phyloP scores from a whole-genome alignment of 164 flowering plant genomes.

The Cinnamomum micranthum region DNA sequence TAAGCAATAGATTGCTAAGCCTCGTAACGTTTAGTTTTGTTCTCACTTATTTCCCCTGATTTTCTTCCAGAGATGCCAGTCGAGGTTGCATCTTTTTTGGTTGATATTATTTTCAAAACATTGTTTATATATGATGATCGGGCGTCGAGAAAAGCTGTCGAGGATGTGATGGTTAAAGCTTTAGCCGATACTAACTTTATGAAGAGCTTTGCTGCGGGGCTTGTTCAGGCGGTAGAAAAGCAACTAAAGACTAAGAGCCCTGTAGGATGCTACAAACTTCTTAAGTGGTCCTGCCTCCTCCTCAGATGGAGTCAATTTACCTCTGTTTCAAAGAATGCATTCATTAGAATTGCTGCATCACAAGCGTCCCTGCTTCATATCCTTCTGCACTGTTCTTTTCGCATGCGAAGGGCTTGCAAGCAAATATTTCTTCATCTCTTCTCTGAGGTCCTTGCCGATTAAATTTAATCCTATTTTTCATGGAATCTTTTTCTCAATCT shows the following conservation, averaged over 20 bases:
- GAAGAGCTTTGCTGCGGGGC: conserved; percentile 82
- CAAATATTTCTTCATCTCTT: conserved; percentile 52
- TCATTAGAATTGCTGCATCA: conserved; percentile 57
- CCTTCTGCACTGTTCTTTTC: conserved; percentile 59
- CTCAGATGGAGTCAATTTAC: conserved; percentile 64
- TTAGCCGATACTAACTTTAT: conserved; percentile 51
- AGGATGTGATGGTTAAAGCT: conserved; percentile 57
- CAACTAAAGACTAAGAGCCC: conserved; percentile 51
- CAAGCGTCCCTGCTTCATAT: conserved; percentile 66
- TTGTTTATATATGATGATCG: conserved; percentile 70
- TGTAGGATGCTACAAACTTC: conserved; percentile 65
- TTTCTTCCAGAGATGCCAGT: conserved; percentile 45
- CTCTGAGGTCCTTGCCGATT: conserved; percentile 48
- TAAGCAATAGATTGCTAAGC: background rate
- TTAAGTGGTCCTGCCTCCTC: conserved; percentile 86
- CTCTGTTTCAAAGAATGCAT: conserved; percentile 75
- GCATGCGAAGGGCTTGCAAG: conserved; percentile 64
- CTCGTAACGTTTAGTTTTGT: background rate
- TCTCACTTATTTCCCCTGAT: background rate
- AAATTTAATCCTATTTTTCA: conserved; percentile 5
- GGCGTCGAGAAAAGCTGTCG: conserved; percentile 78
- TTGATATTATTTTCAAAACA: conserved; percentile 70
- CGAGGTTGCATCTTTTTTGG: conserved; percentile 59
- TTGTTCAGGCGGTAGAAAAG: conserved; percentile 81
- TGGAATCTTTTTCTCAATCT: background rate